Evolutionary conservation across 2,329 filamentous ascomycete genomes (phyloP), one percentile per base, ranked within the genome.

Genomic region (Furcasterigmium sp.): DNA sequence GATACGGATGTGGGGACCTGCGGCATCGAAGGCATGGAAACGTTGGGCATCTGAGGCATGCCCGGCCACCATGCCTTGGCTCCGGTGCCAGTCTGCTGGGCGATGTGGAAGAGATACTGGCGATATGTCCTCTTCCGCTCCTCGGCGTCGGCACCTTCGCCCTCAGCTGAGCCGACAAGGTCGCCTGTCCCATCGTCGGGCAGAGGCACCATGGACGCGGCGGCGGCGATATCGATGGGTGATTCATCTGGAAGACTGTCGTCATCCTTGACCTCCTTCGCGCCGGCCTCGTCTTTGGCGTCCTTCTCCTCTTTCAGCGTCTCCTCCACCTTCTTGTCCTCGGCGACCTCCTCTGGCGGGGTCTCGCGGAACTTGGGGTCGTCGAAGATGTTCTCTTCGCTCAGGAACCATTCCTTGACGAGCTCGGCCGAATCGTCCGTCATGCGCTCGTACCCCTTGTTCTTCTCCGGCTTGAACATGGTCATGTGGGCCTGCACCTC

Each of bases 401-500:
- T 67, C 8, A 63, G 57, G 51, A 76, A 75, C 82, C 82, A 86
- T 23, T 67, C 62, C 3, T 76, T 68, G 4, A 83, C 70, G 36
- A 80, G 60, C 46, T 75, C 72, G 32, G 76, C 76, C 2, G 82
- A 75, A 34, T 74, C 64, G 32, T 78, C 75, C 14, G 74, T 71
- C 75, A 87, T 83, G 6, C 68, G 67, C 46, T 82, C 79, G 51
- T 87, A 87, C 2, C 76, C 75, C 8, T 75, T 68, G 51, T 87
- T 83, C 51, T 74, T 78, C 45, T 75, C 70, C 1, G 75, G 75
- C 34, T 69, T 70, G 54, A 87, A 87, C 72, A 87, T 68, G 53
- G 67, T 74, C 59, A 81, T 75, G 54, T 93, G 88, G 2, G 87
- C 87, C 46, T 76, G 75, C 2, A 87, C 77, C 63, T 94, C 88